Evolutionary conservation across 164 flowering plant species (phyloP).

Genomic region (Malania oleifera): DNA sequence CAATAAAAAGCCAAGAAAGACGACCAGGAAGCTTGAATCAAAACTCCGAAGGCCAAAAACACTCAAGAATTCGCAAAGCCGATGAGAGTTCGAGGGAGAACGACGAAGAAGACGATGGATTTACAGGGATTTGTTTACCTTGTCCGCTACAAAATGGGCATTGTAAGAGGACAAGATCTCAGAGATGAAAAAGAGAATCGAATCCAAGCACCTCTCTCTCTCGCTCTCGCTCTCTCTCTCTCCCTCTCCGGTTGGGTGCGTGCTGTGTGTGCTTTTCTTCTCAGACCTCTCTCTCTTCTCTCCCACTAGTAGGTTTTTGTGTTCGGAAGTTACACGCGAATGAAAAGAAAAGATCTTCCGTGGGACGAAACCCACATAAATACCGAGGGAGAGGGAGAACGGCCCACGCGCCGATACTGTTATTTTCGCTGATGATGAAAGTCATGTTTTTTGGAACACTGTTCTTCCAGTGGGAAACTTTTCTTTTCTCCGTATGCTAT

Average conservation of each 20-base stretch:
- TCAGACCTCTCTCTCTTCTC: not conserved
- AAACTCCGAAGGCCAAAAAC: too few relatives aligned
- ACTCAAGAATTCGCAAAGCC: too few relatives aligned
- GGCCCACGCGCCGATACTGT: too few relatives aligned
- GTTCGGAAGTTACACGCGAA: conserved; percentile 22
- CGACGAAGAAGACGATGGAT: not conserved
- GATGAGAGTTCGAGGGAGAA: not conserved
- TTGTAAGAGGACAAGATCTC: conserved; percentile 17
- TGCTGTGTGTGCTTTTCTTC: not conserved
- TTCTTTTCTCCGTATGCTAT: too few relatives aligned
- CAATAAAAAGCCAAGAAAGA: conserved; percentile 15
- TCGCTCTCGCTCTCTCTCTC: not conserved
- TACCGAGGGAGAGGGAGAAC: conserved; percentile 5
- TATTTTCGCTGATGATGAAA: too few relatives aligned
- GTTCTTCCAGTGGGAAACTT: too few relatives aligned
- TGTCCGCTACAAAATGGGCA: not conserved
- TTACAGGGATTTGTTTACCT: not conserved
- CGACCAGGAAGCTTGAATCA: too few relatives aligned
- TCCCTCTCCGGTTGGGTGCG: conserved; percentile 3
- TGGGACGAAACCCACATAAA: conserved; percentile 1
- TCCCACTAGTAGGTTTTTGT: conserved; percentile 5
- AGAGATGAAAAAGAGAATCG: not conserved
- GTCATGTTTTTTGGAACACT: too few relatives aligned
- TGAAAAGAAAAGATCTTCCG: not conserved
- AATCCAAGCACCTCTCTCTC: not conserved